Conservation (phyloP, 352 stramenopile species). For the Peronospora destructor region DNA sequence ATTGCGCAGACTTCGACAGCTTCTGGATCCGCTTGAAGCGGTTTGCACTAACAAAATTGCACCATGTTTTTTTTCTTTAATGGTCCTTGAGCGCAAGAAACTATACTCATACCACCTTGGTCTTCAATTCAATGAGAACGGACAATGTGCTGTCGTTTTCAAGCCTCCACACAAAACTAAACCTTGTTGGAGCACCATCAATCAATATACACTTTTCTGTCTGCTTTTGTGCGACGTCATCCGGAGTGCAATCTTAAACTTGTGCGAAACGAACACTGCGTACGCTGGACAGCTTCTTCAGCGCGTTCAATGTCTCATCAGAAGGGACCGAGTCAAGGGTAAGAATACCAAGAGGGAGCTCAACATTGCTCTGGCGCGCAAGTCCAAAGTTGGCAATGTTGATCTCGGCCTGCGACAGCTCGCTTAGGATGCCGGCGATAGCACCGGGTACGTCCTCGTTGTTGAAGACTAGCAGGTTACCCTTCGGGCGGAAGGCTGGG, state of each 20-base stretch:
- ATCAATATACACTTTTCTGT: conserved; percentile 4
- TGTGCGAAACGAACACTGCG: conserved; percentile 62
- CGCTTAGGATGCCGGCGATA: conserved; percentile 66
- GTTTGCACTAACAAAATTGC: background rate
- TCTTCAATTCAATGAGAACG: conserved; percentile 4
- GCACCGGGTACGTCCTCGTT: conserved; percentile 76
- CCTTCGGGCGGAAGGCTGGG: conserved; percentile 66
- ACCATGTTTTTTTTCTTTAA: conserved; percentile 7
- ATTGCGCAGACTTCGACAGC: conserved; percentile 4
- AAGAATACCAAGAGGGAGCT: conserved; percentile 67
- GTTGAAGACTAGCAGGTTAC: conserved; percentile 78
- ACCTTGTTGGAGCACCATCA: conserved; percentile 10
- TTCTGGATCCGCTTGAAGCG: conserved; percentile 12
- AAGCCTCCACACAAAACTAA: background rate
- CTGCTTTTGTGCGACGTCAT: background rate
- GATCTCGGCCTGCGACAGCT: conserved; percentile 62
- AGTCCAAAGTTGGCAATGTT: conserved; percentile 84
- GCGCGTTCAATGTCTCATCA: conserved; percentile 43
- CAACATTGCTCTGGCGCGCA: conserved; percentile 51
- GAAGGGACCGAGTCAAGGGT: conserved; percentile 55
- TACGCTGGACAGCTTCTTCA: conserved; percentile 60
- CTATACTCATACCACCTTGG: background rate
- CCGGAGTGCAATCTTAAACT: conserved; percentile 26
- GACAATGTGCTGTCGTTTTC: conserved; percentile 3
- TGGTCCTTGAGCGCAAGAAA: conserved; percentile 4